These are phyloP conservation scores for Colletotrichum cordylinicola DNA, from an alignment of 2,329 filamentous ascomycete species.

Conservation along the genomic window DNA sequence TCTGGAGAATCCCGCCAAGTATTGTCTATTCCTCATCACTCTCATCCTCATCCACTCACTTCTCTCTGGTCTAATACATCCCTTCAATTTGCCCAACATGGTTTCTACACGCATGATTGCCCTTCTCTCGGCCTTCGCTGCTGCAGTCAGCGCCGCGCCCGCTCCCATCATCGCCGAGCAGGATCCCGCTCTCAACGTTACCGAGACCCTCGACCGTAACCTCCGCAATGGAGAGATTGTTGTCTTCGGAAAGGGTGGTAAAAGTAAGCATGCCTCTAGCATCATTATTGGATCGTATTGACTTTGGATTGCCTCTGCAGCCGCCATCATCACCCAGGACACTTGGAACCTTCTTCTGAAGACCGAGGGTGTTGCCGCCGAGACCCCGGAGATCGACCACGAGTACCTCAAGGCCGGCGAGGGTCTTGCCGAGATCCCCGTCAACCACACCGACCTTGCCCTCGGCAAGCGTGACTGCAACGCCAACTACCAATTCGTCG, in stretches of 20 bases:
- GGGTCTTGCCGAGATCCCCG: background rate
- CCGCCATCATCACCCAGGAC: background rate
- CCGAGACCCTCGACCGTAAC: background rate
- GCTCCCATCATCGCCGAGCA: background rate
- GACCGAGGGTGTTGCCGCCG: background rate
- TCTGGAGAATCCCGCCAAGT: background rate
- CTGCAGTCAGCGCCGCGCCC: background rate
- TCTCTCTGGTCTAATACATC: background rate
- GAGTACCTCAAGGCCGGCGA: background rate
- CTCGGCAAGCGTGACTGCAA: constrained; percentile 8
- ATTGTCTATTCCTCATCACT: background rate
- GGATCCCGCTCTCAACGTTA: background rate
- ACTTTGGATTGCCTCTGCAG: background rate
- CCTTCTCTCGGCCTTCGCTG: background rate
- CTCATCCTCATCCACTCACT: background rate
- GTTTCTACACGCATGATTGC: background rate
- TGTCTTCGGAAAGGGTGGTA: background rate
- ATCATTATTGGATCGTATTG: background rate
- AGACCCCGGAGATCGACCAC: background rate
- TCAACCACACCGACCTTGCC: background rate
- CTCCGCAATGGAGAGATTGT: background rate
- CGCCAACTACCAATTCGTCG: background rate
- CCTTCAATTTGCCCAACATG: background rate
- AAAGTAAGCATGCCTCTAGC: background rate
- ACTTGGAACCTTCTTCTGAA: background rate